Evolutionary conservation across 106 monocot species (phyloP).

Genomic region (Acorus gramineus): DNA sequence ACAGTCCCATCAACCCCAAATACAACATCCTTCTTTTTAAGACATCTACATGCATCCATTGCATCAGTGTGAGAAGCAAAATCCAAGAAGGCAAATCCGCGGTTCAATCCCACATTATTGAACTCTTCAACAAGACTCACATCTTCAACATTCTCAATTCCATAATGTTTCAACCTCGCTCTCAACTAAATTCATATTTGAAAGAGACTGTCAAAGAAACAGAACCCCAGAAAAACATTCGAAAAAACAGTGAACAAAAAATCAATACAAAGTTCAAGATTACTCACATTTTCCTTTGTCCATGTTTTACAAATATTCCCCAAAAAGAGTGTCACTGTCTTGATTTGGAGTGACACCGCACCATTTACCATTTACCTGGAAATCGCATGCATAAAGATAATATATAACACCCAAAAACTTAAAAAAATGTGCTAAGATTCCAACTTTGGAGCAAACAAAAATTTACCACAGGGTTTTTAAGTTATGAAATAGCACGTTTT

Average conservation of each 20-base stretch:
- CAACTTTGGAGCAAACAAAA: too few relatives aligned
- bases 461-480: slow-evolving; percentile 71
- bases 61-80: slow-evolving; percentile 78
- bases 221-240: too few relatives aligned
- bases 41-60: slow-evolving; percentile 61
- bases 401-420: not conserved
- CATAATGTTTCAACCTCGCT: slow-evolving; percentile 64
- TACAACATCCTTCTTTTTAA: slow-evolving; percentile 71
- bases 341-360: slow-evolving; percentile 85
- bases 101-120: slow-evolving; percentile 71
- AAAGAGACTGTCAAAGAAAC: not conserved
- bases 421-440: too few relatives aligned
- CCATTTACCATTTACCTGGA: slow-evolving; percentile 72
- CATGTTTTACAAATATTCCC: slow-evolving; percentile 93
- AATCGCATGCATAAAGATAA: not conserved
- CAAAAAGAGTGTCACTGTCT: slow-evolving; percentile 80
- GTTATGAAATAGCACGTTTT: slow-evolving; percentile 59
- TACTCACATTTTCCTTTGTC: slow-evolving; percentile 77
- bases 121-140: slow-evolving; percentile 64
- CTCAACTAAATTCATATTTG: slow-evolving; percentile 43
- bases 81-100: slow-evolving; percentile 93
- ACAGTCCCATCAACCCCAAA: slow-evolving; percentile 72
- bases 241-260: not conserved
- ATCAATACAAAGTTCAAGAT: not conserved
- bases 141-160: slow-evolving; percentile 75